phyloP scores from a whole-genome alignment of 2,329 filamentous ascomycete genomes.

The Chaetomium sp. region DNA sequence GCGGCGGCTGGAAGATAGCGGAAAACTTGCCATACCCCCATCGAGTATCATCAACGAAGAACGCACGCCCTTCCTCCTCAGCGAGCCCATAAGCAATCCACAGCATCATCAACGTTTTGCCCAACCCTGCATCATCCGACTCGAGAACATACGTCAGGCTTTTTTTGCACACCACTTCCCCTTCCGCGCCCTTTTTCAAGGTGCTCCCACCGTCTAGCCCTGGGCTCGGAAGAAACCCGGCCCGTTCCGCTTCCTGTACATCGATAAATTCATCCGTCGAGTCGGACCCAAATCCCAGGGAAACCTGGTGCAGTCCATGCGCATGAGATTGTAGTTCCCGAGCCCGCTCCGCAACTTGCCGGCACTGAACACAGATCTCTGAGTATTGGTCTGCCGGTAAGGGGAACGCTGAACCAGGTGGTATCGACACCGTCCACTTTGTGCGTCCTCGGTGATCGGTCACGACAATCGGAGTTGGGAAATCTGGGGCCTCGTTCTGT shows the following conservation, averaged over 20 bases:
- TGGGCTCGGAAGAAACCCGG: constrained; percentile 51
- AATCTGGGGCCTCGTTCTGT: constrained; percentile 59
- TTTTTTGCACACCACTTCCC: constrained; percentile 55
- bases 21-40: constrained; percentile 77
- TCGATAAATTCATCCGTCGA: constrained; percentile 67
- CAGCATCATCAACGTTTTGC: constrained; percentile 67
- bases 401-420: constrained; percentile 59
- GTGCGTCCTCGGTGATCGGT: constrained; percentile 57
- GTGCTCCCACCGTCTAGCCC: constrained; percentile 23
- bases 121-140: constrained; percentile 66
- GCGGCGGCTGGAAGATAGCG: constrained; percentile 63
- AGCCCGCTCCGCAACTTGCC: constrained; percentile 55
- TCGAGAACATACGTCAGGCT: constrained; percentile 76
- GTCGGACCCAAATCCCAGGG: constrained; percentile 42
- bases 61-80: constrained; percentile 63
- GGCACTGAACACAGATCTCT: constrained; percentile 62
- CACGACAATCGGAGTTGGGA: constrained; percentile 66
- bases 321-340: constrained; percentile 42
- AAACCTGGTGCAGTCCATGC: constrained; percentile 30
- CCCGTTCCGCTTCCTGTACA: constrained; percentile 61
- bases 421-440: constrained; percentile 79
- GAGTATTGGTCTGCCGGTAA: constrained; percentile 59
- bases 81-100: constrained; percentile 83
- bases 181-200: constrained; percentile 28
- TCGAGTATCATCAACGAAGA: constrained; percentile 78